Evolutionary conservation across 208 protist genomes (phyloP), one percentile per base, ranked within the genome.

Genomic region (Acanthamoeba sp.): DNA sequence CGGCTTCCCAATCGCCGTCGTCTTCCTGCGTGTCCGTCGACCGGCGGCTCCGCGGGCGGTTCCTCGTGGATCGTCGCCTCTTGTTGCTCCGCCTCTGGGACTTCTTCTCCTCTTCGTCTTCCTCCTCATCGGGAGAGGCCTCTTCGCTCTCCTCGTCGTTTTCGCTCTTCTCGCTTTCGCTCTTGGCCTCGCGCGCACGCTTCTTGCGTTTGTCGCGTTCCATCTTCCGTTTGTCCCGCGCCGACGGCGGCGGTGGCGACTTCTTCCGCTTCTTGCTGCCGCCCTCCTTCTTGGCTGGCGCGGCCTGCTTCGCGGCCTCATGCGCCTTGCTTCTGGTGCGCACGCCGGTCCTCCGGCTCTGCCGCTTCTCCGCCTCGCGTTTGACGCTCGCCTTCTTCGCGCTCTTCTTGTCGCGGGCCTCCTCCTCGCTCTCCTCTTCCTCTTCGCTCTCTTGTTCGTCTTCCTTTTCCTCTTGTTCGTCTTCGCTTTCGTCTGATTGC

Each of bases 181-280:
- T 50, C 32, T 85, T 22, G 45, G 7, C 32, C 34, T 42, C 27
- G 38, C 38, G 71, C 1, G 36, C 71, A 38, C 10, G 16, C 22
- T 34, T 22, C 40, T 82, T 82, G 32, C 71, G 71, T 48, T 48
- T 82, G 22, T 82, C 71, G 18, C 71, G 71, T 22, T 82, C 71
- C 71, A 85, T 9, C 45, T 85, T 85, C 7, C 76, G 76, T 57
- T 22, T 27, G 6, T 85, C 76, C 27, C 76, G 14, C 42, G 76
- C 76, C 76, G 76, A 85, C 1, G 45, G 76, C 45, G 76, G 76
- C 2, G 66, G 66, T n/a, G 66, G 66, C 29, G 66, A 76, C 66
- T 45, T 76, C 27, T 27, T 66, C 59, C 59, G 42, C 42, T 48
- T 66, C 59, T 66, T 66, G 27, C 34, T 66, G 24, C 59, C n/a